These are phyloP conservation scores for Zopfia rhizophila DNA, from an alignment of 2,329 filamentous ascomycete genomes.

Conservation along the genomic window DNA sequence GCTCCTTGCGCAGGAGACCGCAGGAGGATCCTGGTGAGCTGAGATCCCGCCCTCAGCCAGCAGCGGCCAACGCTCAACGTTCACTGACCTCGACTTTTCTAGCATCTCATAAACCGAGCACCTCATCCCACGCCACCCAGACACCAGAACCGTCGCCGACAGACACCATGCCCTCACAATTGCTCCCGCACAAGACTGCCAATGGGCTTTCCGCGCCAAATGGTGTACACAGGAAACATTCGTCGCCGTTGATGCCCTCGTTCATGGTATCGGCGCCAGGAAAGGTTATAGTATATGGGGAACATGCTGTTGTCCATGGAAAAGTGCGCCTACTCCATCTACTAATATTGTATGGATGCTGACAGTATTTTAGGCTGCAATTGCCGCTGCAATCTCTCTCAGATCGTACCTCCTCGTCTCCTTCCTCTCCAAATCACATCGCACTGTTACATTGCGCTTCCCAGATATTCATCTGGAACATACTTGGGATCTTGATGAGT, in stretches of 20 bases:
- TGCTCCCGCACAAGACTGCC: slow-evolving; percentile 34
- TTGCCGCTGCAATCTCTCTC: slow-evolving; percentile 93
- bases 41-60: slow-evolving; percentile 3
- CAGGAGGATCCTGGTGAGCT: slow-evolving; percentile 36
- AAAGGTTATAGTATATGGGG: slow-evolving; percentile 98
- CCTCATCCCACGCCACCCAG: slow-evolving; percentile 37
- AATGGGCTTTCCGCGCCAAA: slow-evolving; percentile 20
- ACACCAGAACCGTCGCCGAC: slow-evolving; percentile 39
- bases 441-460: slow-evolving; percentile 88
- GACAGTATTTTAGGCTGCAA: slow-evolving; percentile 72
- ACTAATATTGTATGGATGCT: slow-evolving; percentile 15
- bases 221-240: slow-evolving; percentile 46
- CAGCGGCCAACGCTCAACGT: slow-evolving; percentile 8
- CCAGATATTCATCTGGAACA: slow-evolving; percentile 90
- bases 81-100: slow-evolving; percentile 26
- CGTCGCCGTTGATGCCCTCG: slow-evolving; percentile 76
- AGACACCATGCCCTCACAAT: slow-evolving; percentile 41
- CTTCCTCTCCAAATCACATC: slow-evolving; percentile 88
- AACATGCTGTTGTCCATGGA: slow-evolving; percentile 97
- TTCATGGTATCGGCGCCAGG: slow-evolving; percentile 99
- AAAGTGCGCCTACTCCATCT: slow-evolving; percentile 69
- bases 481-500: slow-evolving; percentile 91
- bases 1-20: slow-evolving; percentile 35
- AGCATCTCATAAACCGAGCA: slow-evolving; percentile 34
- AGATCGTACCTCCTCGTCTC: slow-evolving; percentile 97